Evolutionary conservation across 371 early-diverging fungal species (phyloP).

Genomic region (Mortierella sp.): DNA sequence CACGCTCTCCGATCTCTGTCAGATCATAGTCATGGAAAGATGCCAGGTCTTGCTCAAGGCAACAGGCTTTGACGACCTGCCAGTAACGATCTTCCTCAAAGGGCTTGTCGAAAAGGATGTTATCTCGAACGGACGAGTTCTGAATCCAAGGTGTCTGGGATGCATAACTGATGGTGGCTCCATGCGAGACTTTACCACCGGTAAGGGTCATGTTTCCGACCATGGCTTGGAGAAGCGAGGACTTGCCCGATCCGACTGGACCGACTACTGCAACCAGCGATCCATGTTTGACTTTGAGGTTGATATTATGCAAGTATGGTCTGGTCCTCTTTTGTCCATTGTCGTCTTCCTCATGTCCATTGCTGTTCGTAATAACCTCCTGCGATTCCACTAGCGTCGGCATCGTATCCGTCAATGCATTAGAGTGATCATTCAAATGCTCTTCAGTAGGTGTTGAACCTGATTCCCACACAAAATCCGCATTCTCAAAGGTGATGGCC

Average conservation of each 20-base stretch:
- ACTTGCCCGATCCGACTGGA: slow-evolving; percentile 57
- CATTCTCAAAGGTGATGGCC: slow-evolving; percentile 53
- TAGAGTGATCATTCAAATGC: no score
- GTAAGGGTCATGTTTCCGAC: slow-evolving; percentile 57
- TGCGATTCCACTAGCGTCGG: no score
- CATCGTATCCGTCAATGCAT: no score
- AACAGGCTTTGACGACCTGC: slow-evolving; percentile 61
- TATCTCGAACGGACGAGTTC: slow-evolving; percentile 65
- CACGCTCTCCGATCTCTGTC: slow-evolving; percentile 93
- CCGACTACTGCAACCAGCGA: slow-evolving; percentile 39
- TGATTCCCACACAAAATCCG: slow-evolving; percentile 68
- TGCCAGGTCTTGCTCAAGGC: slow-evolving; percentile 73
- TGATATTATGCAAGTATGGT: slow-evolving; percentile 14
- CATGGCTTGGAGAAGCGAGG: slow-evolving; percentile 23
- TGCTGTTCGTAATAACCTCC: no score
- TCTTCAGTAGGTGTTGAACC: background rate
- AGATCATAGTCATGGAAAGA: slow-evolving; percentile 77
- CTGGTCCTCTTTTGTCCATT: background rate
- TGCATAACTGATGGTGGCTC: slow-evolving; percentile 40
- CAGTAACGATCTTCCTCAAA: slow-evolving; percentile 60
- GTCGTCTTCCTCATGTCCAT: background rate
- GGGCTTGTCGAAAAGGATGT: slow-evolving; percentile 66
- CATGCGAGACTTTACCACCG: slow-evolving; percentile 12
- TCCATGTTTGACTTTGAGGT: slow-evolving; percentile 19
- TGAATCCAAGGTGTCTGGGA: slow-evolving; percentile 67